Percentiles rank a stretch among this genome's conserved stretches.
phyloP scores from a whole-genome alignment of 495 filamentous ascomycete genomes.

The Xylaria venustula region DNA sequence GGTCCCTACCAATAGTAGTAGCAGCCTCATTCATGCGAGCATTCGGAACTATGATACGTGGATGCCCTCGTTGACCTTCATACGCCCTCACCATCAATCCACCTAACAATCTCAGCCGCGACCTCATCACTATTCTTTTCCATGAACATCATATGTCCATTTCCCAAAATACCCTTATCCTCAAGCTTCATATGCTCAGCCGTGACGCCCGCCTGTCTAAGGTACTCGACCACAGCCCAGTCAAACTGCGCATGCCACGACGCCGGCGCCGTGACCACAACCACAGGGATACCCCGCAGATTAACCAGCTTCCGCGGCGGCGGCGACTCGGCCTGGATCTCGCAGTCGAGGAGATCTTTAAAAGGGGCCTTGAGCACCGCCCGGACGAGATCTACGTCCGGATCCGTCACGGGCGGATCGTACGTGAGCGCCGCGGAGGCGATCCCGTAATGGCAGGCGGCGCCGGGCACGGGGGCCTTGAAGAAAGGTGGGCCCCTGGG shows the following conservation, averaged over 20 bases:
- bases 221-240: constrained; percentile 52
- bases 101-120: constrained; percentile 39
- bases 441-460: constrained; percentile 41
- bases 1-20: too few species aligned
- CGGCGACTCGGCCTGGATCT: not conserved
- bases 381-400: constrained; percentile 26
- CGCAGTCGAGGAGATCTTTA: constrained; percentile 21
- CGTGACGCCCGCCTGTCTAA: constrained; percentile 55
- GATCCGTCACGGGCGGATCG: constrained; percentile 35
- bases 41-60: too few species aligned
- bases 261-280: constrained; percentile 52
- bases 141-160: constrained; percentile 60
- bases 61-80: too few species aligned
- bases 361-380: constrained; percentile 21
- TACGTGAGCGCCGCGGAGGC: constrained; percentile 52
- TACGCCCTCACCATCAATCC: too few species aligned
- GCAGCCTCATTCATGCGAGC: too few species aligned
- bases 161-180: constrained; percentile 50
- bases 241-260: constrained; percentile 59
- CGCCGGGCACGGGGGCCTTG: constrained; percentile 24
- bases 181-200: constrained; percentile 46
- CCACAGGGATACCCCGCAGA: constrained; percentile 42
- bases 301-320: constrained; percentile 44
- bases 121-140: constrained; percentile 59
- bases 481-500: constrained; percentile 54